Evolutionary conservation across 768 basidiomycete species (phyloP), one percentile per base, ranked within the genome.

Genomic region (Chalciporus sphaerocephalus): DNA sequence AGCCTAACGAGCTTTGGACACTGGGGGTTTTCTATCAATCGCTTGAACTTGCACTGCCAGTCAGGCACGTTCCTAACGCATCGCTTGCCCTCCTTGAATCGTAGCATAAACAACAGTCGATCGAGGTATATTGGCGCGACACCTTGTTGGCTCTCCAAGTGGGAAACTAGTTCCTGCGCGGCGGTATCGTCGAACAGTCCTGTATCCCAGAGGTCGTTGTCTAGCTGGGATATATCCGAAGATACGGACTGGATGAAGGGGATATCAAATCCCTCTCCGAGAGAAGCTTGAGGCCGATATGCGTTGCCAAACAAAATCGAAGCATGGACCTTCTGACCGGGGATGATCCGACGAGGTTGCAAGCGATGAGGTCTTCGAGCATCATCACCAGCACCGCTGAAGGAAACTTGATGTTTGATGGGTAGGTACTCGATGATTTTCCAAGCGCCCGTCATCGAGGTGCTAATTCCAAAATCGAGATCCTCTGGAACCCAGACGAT

Each of bases 1-100:
- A 60, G 52, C 44, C 47, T 51, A 2, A 60, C 55, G 8, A 59
- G 49, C 12, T 49, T 36, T 8, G 49, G 40, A n/a, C 48, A 60
- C 7, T 49, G 6, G 11, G 3, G 22, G n/a, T 39, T 46, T 5
- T 40, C 13, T 13, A 60, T 54, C 28, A 57, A 47, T 1, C 23
- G 37, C 21, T 10, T 37, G 17, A 59, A 51, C 33, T 46, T 24
- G 8, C 21, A 10, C 37, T 35, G 38, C 58, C 58, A 57, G 30
- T 37, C 6, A 2, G 24, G 44, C 10, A 60, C 43, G 20, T 46
- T 44, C 32, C 50, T 48, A 25, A 59, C 44, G n/a, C 55, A 54
- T 49, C 51, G 35, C 23, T 48, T 59, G 12, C 58, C 58, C 32
- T 59, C 51, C 36, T 44, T 38, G 27, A 54, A 54, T 38, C 54